These are phyloP conservation scores for Phytophthora sp. DNA, from an alignment of 352 stramenopile genomes.

Conservation along the genomic window DNA sequence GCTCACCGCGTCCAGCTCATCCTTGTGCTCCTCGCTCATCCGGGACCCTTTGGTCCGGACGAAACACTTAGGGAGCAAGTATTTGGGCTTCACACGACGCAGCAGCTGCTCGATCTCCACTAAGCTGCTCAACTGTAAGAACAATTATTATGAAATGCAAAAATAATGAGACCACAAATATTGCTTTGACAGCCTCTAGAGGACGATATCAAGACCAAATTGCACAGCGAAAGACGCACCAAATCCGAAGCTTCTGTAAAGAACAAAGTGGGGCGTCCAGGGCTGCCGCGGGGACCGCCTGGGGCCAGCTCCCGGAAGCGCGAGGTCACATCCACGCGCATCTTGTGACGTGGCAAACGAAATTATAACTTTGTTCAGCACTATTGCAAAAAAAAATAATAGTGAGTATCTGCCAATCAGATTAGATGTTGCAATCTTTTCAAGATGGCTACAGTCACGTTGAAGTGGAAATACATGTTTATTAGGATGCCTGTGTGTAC, in stretches of 20 bases:
- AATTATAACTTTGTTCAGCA: neutral
- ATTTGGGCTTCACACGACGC: constrained; percentile 50
- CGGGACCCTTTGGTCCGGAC: constrained; percentile 60
- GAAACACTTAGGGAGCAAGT: constrained; percentile 64
- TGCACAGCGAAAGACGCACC: constrained; percentile 17
- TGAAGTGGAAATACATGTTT: constrained; percentile 24
- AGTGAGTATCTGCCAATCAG: constrained; percentile 6
- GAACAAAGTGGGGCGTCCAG: constrained; percentile 13
- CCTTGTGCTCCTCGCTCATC: constrained; percentile 80
- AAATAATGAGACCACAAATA: neutral
- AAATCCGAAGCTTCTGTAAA: constrained; percentile 35
- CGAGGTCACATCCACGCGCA: constrained; percentile 44
- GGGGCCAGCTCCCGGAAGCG: constrained; percentile 45
- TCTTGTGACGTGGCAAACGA: constrained; percentile 17
- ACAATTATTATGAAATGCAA: neutral
- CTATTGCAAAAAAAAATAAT: constrained; percentile 11
- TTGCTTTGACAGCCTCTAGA: too few relatives aligned
- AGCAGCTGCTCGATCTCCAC: constrained; percentile 65
- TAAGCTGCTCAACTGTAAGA: constrained; percentile 49
- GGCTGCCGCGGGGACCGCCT: neutral
- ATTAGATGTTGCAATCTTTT: neutral
- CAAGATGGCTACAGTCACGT: neutral
- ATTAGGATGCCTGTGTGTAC: constrained; percentile 2
- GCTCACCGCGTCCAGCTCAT: constrained; percentile 73
- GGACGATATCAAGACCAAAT: neutral